Evolutionary conservation across 768 basidiomycete species (phyloP), one percentile per base, ranked within the genome.

Genomic region (Candolleomyces aberdarensis): DNA sequence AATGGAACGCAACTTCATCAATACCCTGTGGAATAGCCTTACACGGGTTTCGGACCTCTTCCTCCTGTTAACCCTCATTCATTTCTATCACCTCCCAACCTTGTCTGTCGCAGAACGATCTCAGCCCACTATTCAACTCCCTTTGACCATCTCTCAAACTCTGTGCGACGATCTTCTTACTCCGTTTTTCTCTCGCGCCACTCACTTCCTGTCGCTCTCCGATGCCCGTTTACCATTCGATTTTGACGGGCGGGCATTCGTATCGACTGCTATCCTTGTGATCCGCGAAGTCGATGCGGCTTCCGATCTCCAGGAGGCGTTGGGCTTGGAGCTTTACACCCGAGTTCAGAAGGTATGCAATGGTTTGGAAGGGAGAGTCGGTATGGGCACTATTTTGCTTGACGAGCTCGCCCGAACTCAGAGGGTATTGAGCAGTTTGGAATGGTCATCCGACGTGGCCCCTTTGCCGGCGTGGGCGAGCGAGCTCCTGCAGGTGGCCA

Each of bases 231-330:
- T 56, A 4, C 14, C n/a, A 43, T 62, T 80, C n/a, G 81, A 85
- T 57, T 56, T 88, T 6, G 87, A 89, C 64, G 82, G 82, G 14
- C 73, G 78, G 40, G 69, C 87, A 10, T 87, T 84, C 66, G 58
- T 74, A 15, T 69, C 76, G 15, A 71, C 87, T 2, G 39, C 40
- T 22, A 56, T 87, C 43, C 71, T 71, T 11, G 75, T 76, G 63
- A 41, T 77, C 20, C 68, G 75, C 7, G 55, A 36, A 11, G 36
- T 36, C 11, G 36, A 67, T 14, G 41, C 70, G 19, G 64, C 72
- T 3, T 13, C 72, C 10, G 58, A 72, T 8, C 48, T 80, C 26
- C 41, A 77, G 15, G 77, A 59, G 0, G 31, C 69, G 10, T 58
- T 73, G 9, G 73, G 72, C n/a, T 14, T 51, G 9, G 19, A 48